Evolutionary conservation across 2,329 filamentous ascomycete species (phyloP).

Genomic region (Fusarium zealandicum): DNA sequence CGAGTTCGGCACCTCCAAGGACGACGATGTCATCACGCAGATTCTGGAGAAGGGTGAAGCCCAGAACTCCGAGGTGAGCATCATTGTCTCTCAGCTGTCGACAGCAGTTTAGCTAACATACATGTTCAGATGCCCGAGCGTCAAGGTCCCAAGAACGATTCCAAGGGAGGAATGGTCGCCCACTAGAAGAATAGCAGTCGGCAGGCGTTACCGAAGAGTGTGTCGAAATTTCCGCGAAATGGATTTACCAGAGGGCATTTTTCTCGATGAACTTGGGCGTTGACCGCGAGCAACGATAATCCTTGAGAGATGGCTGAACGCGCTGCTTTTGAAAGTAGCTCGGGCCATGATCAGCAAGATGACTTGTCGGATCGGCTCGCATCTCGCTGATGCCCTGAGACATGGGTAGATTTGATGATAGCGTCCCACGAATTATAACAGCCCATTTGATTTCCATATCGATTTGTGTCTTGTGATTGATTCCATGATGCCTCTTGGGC

Average conservation of each 20-base stretch:
- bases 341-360: conserved; percentile 11
- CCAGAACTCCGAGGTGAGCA: conserved; percentile 65
- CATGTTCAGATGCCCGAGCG: conserved; percentile 58
- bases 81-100: neutral
- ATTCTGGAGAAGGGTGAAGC: conserved; percentile 80
- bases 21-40: conserved; percentile 81
- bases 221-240: conserved; percentile 2
- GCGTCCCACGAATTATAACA: conserved; percentile 22
- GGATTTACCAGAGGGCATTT: neutral
- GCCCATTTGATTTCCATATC: conserved; percentile 16
- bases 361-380: conserved; percentile 6
- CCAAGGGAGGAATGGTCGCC: conserved; percentile 52
- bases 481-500: neutral
- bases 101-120: conserved; percentile 5
- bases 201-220: conserved; percentile 17
- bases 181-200: conserved; percentile 47
- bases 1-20: conserved; percentile 83
- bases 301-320: conserved; percentile 25
- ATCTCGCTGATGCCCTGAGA: conserved; percentile 25
- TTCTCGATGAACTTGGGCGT: conserved; percentile 1
- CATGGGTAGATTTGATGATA: conserved; percentile 32
- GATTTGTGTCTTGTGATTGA: neutral
- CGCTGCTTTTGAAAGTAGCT: conserved; percentile 2
- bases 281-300: conserved; percentile 11
- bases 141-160: conserved; percentile 62